These are phyloP conservation scores for Discostella stelligera DNA, from an alignment of 352 stramenopile genomes.

Conservation along the genomic window DNA sequence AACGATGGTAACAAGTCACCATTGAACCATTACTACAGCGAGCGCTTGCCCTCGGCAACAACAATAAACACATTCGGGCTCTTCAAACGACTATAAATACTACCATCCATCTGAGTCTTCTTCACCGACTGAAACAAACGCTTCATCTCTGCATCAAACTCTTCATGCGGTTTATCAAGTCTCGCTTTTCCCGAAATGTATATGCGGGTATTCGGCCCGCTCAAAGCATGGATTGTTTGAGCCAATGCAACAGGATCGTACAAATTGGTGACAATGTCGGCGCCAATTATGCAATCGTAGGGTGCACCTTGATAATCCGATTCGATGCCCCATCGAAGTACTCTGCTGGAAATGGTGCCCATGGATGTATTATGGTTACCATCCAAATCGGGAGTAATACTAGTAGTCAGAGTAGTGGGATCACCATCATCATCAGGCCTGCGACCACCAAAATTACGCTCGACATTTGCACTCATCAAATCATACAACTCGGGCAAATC, in stretches of 20 bases:
- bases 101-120: slow-evolving; percentile 13
- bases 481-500: slow-evolving; percentile 62
- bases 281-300: slow-evolving; percentile 70
- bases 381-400: background rate
- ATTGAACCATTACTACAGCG: background rate
- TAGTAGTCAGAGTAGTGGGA: background rate
- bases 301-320: slow-evolving; percentile 22
- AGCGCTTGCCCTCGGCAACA: slow-evolving; percentile 30
- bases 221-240: slow-evolving; percentile 61
- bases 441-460: slow-evolving; percentile 29
- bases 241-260: slow-evolving; percentile 63
- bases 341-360: slow-evolving; percentile 7
- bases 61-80: slow-evolving; percentile 69
- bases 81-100: slow-evolving; percentile 42
- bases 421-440: background rate
- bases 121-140: slow-evolving; percentile 47
- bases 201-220: slow-evolving; percentile 49
- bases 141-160: slow-evolving; percentile 53
- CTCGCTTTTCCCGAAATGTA: slow-evolving; percentile 61
- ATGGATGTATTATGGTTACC: background rate
- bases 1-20: background rate
- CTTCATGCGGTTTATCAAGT: slow-evolving; percentile 51
- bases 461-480: slow-evolving; percentile 61
- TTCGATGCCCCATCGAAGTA: slow-evolving; percentile 58
- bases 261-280: slow-evolving; percentile 69